Conservation (phyloP, 371 early-diverging fungal species). For the Haplosporangium sp. region DNA sequence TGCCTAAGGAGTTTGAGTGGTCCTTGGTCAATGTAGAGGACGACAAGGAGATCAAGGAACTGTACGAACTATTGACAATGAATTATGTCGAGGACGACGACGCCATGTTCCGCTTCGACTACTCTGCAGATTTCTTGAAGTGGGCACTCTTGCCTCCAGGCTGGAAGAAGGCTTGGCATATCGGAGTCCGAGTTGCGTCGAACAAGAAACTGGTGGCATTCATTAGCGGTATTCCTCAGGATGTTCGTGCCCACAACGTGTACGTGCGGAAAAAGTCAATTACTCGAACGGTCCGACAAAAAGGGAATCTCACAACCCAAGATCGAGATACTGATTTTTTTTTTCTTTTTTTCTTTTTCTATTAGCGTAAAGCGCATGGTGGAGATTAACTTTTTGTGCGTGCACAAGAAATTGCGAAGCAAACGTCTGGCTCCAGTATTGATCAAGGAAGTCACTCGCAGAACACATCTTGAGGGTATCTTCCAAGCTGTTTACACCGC, state of each 20-base stretch:
- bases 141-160: slow-evolving; percentile 97
- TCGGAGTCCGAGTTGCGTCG: slow-evolving; percentile 90
- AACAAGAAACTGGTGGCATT: slow-evolving; percentile 93
- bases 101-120: slow-evolving; percentile 95
- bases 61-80: slow-evolving; percentile 85
- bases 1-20: slow-evolving; percentile 95
- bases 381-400: slow-evolving; percentile 99
- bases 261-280: slow-evolving; percentile 55
- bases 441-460: slow-evolving; percentile 98
- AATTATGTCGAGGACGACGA: slow-evolving; percentile 98
- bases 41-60: slow-evolving; percentile 83
- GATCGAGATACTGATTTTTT: background rate
- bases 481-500: slow-evolving; percentile 99
- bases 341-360: background rate
- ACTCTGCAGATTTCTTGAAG: slow-evolving; percentile 88
- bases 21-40: slow-evolving; percentile 82
- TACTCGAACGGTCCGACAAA: background rate
- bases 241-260: slow-evolving; percentile 76
- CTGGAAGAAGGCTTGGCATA: slow-evolving; percentile 87
- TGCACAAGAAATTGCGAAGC: slow-evolving; percentile 95
- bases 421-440: slow-evolving; percentile 98
- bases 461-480: slow-evolving; percentile 92
- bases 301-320: background rate
- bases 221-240: slow-evolving; percentile 92
- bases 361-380: slow-evolving; percentile 72